Conservation (phyloP, 2,329 filamentous ascomycete species). For the Nemania diffusa region DNA sequence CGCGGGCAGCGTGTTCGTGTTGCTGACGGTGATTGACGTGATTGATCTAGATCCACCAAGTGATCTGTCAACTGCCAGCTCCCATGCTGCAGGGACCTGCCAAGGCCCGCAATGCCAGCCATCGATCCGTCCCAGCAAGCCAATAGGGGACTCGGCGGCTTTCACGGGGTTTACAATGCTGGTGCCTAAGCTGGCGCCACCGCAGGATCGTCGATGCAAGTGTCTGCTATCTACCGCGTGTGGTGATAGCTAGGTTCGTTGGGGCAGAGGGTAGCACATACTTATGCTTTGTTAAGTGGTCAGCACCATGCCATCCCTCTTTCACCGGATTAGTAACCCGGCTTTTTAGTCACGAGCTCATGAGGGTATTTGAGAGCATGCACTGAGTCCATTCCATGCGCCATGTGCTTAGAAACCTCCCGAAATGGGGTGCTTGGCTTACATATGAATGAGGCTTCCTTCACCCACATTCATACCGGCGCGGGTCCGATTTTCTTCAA, state of each 20-base stretch:
- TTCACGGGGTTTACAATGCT: constrained; percentile 26
- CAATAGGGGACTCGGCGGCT: constrained; percentile 25
- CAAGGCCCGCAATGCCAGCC: constrained; percentile 2
- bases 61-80: constrained; percentile 28
- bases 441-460: constrained; percentile 5
- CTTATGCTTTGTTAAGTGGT: constrained; percentile 7
- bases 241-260: neutral
- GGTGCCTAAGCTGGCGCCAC: constrained; percentile 1
- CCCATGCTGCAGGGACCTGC: constrained; percentile 22
- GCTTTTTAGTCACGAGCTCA: constrained; percentile 14
- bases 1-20: constrained; percentile 30
- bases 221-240: neutral
- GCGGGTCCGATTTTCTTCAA: neutral
- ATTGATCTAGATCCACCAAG: constrained; percentile 20
- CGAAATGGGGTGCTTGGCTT: constrained; percentile 15
- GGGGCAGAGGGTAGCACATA: neutral
- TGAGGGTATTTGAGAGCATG: constrained; percentile 15
- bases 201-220: constrained; percentile 13
- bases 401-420: constrained; percentile 6
- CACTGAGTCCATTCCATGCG: neutral
- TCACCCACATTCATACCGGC: neutral
- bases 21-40: constrained; percentile 32
- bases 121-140: constrained; percentile 8
- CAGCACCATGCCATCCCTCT: constrained; percentile 9
- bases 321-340: constrained; percentile 18